Conservation (phyloP, 176 grass and related monocot species). For the Carex littledalei region DNA sequence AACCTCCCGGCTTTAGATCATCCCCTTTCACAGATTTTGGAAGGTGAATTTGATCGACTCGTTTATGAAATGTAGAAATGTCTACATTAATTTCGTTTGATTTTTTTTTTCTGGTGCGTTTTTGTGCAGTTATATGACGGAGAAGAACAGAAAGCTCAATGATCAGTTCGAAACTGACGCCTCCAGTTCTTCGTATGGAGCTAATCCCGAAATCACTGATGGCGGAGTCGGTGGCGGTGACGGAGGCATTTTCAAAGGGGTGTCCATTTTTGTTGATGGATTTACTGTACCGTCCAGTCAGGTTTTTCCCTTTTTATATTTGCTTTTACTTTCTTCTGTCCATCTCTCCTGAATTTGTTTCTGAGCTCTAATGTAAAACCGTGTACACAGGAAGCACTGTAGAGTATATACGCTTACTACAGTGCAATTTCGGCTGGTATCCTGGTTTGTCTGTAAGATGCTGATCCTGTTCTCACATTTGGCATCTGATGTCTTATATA, state of each 20-base stretch:
- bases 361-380: too few species aligned
- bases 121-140: slow-evolving; percentile 32
- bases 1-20: slow-evolving; percentile 1
- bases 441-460: not conserved
- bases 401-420: not conserved
- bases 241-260: slow-evolving; percentile 28
- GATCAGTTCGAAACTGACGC: slow-evolving; percentile 41
- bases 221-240: not conserved
- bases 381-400: too few species aligned
- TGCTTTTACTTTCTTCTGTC: not conserved
- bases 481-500: not conserved
- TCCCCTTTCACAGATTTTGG: slow-evolving; percentile 34
- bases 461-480: not conserved
- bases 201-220: not conserved
- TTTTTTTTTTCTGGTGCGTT: not conserved
- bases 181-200: slow-evolving; percentile 8
- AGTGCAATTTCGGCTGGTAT: not conserved
- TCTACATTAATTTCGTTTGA: not conserved
- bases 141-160: slow-evolving; percentile 38
- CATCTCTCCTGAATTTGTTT: not conserved
- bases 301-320: slow-evolving; percentile 2
- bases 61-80: not conserved
- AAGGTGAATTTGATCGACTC: slow-evolving; percentile 5
- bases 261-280: slow-evolving; percentile 47
- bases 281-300: slow-evolving; percentile 35